Evolutionary conservation across 495 filamentous ascomycete genomes (phyloP).

Genomic region (Neurospora sp.): DNA sequence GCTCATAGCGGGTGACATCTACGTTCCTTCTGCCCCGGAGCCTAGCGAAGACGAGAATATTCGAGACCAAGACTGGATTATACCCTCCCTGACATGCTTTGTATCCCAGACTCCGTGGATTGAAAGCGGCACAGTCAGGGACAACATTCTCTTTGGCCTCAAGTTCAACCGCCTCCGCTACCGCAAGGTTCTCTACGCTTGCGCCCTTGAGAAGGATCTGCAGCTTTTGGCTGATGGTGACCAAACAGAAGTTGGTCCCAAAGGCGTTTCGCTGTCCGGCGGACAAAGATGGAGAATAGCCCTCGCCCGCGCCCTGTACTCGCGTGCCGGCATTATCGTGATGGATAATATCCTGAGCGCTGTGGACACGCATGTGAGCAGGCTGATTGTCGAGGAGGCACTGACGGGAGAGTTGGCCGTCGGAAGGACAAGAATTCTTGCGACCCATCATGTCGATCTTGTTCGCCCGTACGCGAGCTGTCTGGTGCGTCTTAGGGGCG

Average conservation of each 20-base stretch:
- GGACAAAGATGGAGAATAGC: constrained; percentile 62
- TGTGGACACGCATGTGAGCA: constrained; percentile 43
- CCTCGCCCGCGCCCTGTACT: constrained; percentile 63
- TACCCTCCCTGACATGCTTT: constrained; percentile 49
- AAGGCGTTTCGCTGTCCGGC: constrained; percentile 60
- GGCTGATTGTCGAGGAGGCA: constrained; percentile 37
- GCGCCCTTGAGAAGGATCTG: constrained; percentile 55
- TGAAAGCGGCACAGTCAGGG: constrained; percentile 40
- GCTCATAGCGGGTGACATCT: constrained; percentile 32
- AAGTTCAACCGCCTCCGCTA: constrained; percentile 38
- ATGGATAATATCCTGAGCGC: constrained; percentile 65
- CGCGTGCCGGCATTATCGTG: constrained; percentile 50
- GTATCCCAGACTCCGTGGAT: constrained; percentile 53
- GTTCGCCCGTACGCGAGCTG: constrained; percentile 51
- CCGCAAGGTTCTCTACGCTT: constrained; percentile 48
- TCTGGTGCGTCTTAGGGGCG: constrained; percentile 49
- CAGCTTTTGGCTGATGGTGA: constrained; percentile 56
- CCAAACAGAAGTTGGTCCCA: constrained; percentile 58
- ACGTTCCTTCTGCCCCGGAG: constrained; percentile 29
- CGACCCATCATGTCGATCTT: constrained; percentile 44
- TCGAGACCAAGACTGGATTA: constrained; percentile 47
- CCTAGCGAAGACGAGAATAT: constrained; percentile 14
- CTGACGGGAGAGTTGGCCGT: constrained; percentile 36
- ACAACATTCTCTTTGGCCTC: constrained; percentile 50
- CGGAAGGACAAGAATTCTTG: constrained; percentile 41